phyloP scores from a whole-genome alignment of 306 rosid genomes.

The Castanea sativa region DNA sequence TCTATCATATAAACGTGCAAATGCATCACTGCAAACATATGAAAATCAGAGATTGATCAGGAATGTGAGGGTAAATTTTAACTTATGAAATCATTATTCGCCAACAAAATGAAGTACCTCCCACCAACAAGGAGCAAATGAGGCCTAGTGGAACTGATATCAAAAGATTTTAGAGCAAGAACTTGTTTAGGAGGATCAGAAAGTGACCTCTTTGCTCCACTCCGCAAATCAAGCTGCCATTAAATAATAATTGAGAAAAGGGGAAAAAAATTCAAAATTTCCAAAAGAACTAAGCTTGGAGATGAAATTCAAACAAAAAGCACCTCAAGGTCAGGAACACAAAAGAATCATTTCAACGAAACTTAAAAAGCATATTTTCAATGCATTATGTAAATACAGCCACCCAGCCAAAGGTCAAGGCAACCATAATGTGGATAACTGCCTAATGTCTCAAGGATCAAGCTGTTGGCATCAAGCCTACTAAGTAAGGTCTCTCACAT shows the following conservation, averaged over 20 bases:
- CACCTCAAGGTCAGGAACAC: slow-evolving; percentile 9
- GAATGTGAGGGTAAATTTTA: neutral
- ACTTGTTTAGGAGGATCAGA: slow-evolving; percentile 88
- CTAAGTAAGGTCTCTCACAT: neutral
- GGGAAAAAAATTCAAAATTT: slow-evolving; percentile 8
- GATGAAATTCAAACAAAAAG: slow-evolving; percentile 14
- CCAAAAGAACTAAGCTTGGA: slow-evolving; percentile 10
- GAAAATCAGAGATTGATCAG: slow-evolving; percentile 23
- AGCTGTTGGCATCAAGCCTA: neutral
- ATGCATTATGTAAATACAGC: neutral
- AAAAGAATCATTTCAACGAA: neutral
- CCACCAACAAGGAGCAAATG: slow-evolving; percentile 98
- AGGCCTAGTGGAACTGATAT: slow-evolving; percentile 85
- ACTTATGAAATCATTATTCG: slow-evolving; percentile 6
- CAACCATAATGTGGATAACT: neutral
- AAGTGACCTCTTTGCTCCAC: slow-evolving; percentile 90
- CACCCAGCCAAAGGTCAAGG: neutral
- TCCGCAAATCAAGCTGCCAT: slow-evolving; percentile 91
- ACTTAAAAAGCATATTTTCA: neutral
- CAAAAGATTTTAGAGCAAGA: slow-evolving; percentile 83
- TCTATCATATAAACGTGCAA: slow-evolving; percentile 96
- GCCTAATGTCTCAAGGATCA: neutral
- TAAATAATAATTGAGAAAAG: slow-evolving; percentile 35
- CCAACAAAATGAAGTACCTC: slow-evolving; percentile 55
- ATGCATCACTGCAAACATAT: slow-evolving; percentile 75